Percentiles rank a stretch among this genome's conserved stretches.
Conservation (phyloP, 2,329 filamentous ascomycete genomes). For the Rhinocladiella mackenziei region DNA sequence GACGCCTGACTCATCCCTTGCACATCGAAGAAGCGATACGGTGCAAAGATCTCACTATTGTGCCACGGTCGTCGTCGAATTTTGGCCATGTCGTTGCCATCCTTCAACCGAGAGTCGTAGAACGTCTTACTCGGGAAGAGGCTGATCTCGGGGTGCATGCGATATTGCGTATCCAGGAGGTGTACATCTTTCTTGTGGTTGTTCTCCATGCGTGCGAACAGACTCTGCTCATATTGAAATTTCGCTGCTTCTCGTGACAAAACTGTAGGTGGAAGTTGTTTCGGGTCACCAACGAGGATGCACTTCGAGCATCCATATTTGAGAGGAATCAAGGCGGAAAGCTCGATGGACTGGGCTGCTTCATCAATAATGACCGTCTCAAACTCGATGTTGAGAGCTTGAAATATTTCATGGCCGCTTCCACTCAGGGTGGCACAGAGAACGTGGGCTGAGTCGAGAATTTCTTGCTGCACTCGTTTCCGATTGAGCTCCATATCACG, state of each 20-base stretch:
- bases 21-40: constrained; percentile 97
- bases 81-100: constrained; percentile 76
- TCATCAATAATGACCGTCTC: constrained; percentile 98
- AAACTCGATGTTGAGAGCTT: constrained; percentile 88
- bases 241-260: constrained; percentile 87
- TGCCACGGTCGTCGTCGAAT: constrained; percentile 84
- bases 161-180: constrained; percentile 94
- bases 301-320: constrained; percentile 98
- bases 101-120: constrained; percentile 81
- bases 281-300: constrained; percentile 94
- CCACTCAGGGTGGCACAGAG: constrained; percentile 93
- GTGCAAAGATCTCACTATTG: constrained; percentile 70
- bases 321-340: constrained; percentile 91
- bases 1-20: constrained; percentile 79
- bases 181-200: constrained; percentile 86
- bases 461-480: constrained; percentile 80
- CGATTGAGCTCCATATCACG: constrained; percentile 83
- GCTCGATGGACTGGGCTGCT: constrained; percentile 94
- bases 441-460: constrained; percentile 85
- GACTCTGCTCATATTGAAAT: constrained; percentile 94
- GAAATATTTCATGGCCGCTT: constrained; percentile 96
- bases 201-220: constrained; percentile 97
- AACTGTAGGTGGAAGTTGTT: constrained; percentile 93
- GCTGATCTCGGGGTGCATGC: constrained; percentile 98
- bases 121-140: constrained; percentile 84